Percentiles rank a stretch among this genome's conserved stretches.
These are phyloP conservation scores for Diaporthe caulivora DNA, from an alignment of 2,329 filamentous ascomycete species.

Conservation along the genomic window DNA sequence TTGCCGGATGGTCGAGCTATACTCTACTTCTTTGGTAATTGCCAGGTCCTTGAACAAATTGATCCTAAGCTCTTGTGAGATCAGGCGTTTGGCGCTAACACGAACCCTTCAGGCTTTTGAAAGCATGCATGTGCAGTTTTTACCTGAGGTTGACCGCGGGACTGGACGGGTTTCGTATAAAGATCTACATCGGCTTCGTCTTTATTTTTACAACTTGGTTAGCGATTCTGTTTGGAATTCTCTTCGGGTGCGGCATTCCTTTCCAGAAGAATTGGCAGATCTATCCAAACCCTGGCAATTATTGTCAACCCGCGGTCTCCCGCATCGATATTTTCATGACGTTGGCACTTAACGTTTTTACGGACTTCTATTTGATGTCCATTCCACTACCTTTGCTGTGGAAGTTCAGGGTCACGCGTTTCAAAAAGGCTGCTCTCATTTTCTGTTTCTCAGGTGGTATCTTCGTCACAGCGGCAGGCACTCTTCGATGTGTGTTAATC, in stretches of 20 bases:
- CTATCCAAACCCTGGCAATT: slow-evolving; percentile 54
- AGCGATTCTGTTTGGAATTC: slow-evolving; percentile 47
- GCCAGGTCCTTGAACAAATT: background rate
- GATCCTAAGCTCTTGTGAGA: background rate
- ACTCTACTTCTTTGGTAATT: slow-evolving; percentile 46
- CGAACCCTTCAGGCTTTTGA: background rate
- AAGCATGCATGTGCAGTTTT: background rate
- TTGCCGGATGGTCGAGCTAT: slow-evolving; percentile 47
- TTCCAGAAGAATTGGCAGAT: slow-evolving; percentile 57
- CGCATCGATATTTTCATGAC: slow-evolving; percentile 53
- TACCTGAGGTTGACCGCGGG: slow-evolving; percentile 41
- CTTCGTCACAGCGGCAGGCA: slow-evolving; percentile 67
- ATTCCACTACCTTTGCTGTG: slow-evolving; percentile 64
- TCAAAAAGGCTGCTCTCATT: slow-evolving; percentile 65
- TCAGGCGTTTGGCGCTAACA: background rate
- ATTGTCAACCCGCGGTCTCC: slow-evolving; percentile 55
- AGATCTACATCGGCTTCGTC: slow-evolving; percentile 51
- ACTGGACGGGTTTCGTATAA: slow-evolving; percentile 43
- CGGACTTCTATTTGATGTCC: slow-evolving; percentile 55
- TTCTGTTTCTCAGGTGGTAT: slow-evolving; percentile 67
- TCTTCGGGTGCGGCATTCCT: slow-evolving; percentile 50
- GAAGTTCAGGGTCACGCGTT: slow-evolving; percentile 59
- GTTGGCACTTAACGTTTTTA: slow-evolving; percentile 53
- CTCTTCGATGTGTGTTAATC: slow-evolving; percentile 66
- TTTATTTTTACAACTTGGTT: slow-evolving; percentile 51